Percentiles rank a stretch among this genome's conserved stretches.
These are phyloP conservation scores for Penicillium sp. DNA, from an alignment of 2,329 filamentous ascomycete species.

Conservation along the genomic window DNA sequence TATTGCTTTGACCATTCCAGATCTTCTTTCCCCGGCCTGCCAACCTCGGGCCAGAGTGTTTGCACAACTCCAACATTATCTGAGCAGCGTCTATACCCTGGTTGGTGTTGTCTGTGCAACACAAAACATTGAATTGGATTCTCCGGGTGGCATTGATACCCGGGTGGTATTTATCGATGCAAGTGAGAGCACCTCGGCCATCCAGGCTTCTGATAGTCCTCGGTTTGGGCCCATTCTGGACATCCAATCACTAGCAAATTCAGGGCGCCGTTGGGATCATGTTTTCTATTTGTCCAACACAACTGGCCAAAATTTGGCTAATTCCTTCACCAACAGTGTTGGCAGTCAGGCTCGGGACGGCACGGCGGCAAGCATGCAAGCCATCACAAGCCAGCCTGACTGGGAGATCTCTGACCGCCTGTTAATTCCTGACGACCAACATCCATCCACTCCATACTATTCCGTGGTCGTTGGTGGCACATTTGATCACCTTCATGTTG, in stretches of 20 bases:
- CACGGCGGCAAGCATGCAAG: constrained; percentile 21
- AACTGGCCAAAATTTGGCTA: constrained; percentile 28
- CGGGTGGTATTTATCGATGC: constrained; percentile 71
- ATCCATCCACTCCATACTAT: constrained; percentile 44
- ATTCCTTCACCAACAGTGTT: constrained; percentile 40
- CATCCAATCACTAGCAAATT: constrained; percentile 49
- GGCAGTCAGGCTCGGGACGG: constrained; percentile 20
- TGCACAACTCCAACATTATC: constrained; percentile 66
- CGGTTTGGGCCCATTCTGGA: constrained; percentile 53
- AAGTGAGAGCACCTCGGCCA: constrained; percentile 19
- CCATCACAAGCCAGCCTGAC: constrained; percentile 23
- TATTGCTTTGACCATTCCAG: constrained; percentile 63
- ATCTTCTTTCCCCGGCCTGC: constrained; percentile 55
- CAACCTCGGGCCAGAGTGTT: constrained; percentile 61
- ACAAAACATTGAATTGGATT: constrained; percentile 62
- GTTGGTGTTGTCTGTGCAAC: constrained; percentile 70
- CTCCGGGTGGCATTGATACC: constrained; percentile 70
- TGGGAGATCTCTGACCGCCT: constrained; percentile 25
- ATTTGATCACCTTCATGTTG: constrained; percentile 92
- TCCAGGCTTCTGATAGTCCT: constrained; percentile 19
- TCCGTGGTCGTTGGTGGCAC: constrained; percentile 85
- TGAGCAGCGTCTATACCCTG: constrained; percentile 77
- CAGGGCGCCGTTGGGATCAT: constrained; percentile 33
- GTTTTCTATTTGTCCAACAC: constrained; percentile 35
- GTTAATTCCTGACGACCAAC: constrained; percentile 23